A percentile compares a stretch with the other conserved stretches of the same genome.
Conservation (phyloP, 768 basidiomycete species). For the Hericium erinaceus region DNA sequence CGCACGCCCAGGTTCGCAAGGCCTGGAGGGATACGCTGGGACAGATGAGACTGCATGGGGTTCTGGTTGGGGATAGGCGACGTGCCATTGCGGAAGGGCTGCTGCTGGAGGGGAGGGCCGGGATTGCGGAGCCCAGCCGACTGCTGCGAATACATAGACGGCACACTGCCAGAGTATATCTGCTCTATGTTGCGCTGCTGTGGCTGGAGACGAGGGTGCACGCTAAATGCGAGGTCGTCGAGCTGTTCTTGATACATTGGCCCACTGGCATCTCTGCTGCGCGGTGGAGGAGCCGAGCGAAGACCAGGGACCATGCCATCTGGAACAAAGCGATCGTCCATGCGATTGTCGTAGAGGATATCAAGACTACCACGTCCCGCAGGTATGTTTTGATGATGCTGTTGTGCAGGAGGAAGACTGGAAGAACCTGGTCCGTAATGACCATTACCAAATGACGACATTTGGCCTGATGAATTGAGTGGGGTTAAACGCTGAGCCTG, state of each 20-base stretch:
- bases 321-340: constrained; percentile 74
- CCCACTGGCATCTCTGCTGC: constrained; percentile 35
- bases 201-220: constrained; percentile 41
- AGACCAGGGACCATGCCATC: constrained; percentile 84
- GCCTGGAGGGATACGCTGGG: constrained; percentile 68
- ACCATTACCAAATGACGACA: constrained; percentile 17
- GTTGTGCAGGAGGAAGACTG: constrained; percentile 28
- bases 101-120: constrained; percentile 52
- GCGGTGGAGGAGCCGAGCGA: constrained; percentile 53
- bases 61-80: constrained; percentile 50
- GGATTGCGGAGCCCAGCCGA: constrained; percentile 36
- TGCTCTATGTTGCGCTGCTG: constrained; percentile 42
- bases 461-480: constrained; percentile 13
- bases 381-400: constrained; percentile 24
- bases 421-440: constrained; percentile 18
- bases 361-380: constrained; percentile 45
- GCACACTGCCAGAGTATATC: constrained; percentile 41
- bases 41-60: constrained; percentile 32
- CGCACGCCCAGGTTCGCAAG: constrained; percentile 76
- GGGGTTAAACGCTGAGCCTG: constrained; percentile 11
- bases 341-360: constrained; percentile 60
- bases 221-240: constrained; percentile 57
- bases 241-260: constrained; percentile 46
- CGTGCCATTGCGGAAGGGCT: constrained; percentile 56
- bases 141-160: constrained; percentile 47